Evolutionary conservation across 2,329 filamentous ascomycete species (phyloP).

Genomic region (Exophiala mesophila): DNA sequence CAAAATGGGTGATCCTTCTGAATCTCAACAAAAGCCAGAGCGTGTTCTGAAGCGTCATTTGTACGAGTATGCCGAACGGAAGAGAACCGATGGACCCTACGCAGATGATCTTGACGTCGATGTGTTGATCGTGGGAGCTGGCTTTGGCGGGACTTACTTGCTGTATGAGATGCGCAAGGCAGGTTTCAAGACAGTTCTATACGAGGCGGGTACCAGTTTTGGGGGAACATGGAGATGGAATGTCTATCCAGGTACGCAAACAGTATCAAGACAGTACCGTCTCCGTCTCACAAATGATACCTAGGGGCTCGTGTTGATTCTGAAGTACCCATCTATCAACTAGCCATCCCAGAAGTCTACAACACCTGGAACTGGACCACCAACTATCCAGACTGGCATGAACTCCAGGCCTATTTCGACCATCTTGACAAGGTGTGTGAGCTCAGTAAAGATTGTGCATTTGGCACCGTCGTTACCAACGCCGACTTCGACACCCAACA

Average conservation of each 20-base stretch:
- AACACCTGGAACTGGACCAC: conserved; percentile 32
- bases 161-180: conserved; percentile 50
- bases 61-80: conserved; percentile 15
- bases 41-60: conserved; percentile 17
- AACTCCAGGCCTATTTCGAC: conserved; percentile 45
- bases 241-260: conserved; percentile 32
- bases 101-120: conserved; percentile 26
- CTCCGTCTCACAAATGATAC: conserved; percentile 5
- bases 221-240: conserved; percentile 37
- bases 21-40: conserved; percentile 15
- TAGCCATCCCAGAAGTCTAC: conserved; percentile 45
- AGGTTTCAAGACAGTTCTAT: conserved; percentile 47
- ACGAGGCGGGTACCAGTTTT: conserved; percentile 49
- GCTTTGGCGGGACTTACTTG: conserved; percentile 44
- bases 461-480: conserved; percentile 39
- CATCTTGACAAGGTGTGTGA: conserved; percentile 43
- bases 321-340: conserved; percentile 45
- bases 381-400: conserved; percentile 32
- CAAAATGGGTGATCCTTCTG: conserved; percentile 20
- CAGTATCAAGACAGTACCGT: too few relatives aligned
- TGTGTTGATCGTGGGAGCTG: conserved; percentile 30
- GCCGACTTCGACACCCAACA: conserved; percentile 37
- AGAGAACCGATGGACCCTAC: conserved; percentile 19
- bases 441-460: conserved; percentile 43
- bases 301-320: conserved; percentile 45